Evolutionary conservation across 768 basidiomycete species (phyloP), one percentile per base, ranked within the genome.

Genomic region (Suillus paluster): DNA sequence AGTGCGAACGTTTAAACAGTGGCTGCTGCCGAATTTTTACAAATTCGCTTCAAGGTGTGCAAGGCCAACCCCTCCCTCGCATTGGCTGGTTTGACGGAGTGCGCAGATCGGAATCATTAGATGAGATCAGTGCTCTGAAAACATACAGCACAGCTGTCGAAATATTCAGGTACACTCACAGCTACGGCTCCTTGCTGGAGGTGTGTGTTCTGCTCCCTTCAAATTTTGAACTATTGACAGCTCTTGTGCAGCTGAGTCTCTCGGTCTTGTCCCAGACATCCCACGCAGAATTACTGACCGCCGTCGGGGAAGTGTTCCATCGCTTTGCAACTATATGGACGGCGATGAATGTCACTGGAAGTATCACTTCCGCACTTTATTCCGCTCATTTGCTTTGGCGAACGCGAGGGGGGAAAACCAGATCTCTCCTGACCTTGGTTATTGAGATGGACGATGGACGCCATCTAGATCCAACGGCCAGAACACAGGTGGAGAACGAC

Each of bases 321-420:
- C 85, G 89, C 8, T 88, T 89, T 67, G 81, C 84, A 12, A 82
- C 84, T 23, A 86, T 93, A 53, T 94, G 91, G 92, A 83, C 84
- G 14, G 91, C 89, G 63, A 91, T 94, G 87, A 82, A 90, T 67
- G 82, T 76, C 12, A 83, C 84, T 63, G 76, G 78, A 21, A 74
- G 68, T 0, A 86, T 94, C 57, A 80, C 87, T 3, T 74, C 77
- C 8, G 83, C 88, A 0, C 81, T 94, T 25, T 85, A 86, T 67
- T 73, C 79, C 33, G 84, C 88, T 3, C 86, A 92, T 68, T 81
- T 86, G 57, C 71, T 77, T 1, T 90, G 87, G 84, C 87, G 87
- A 68, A 77, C 80, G 17, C 82, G 84, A 60, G 89, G 91, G 27
- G 77, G 85, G 55, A 89, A 88, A 68, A 88, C 85, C 56, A 86